Evolutionary conservation across 371 early-diverging fungal species (phyloP), one percentile per base, ranked within the genome.

Genomic region (Mucor saturninus): DNA sequence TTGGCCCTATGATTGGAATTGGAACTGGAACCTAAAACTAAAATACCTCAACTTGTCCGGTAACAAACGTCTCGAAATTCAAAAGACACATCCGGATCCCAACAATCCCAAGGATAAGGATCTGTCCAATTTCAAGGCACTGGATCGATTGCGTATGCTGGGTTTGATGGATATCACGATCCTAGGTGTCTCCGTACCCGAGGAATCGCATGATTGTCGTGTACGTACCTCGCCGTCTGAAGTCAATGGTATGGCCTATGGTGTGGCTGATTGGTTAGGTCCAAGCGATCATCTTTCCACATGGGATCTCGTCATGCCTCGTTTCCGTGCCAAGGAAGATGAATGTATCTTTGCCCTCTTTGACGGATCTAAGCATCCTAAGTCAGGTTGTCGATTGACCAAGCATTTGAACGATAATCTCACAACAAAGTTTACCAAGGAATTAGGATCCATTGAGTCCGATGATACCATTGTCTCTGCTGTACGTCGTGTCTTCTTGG

Each of bases 1-100:
- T 68, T 95, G 95, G 95, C 94, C 93, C 1, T 95, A 94, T 68
- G 96, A 95, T 64, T 96, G 96, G 96, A 95, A 96, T 69, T 95
- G 95, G 88, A 95, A 94, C 70, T 95, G 93, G 94, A 96, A 96
- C 70, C 67, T 90, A 54, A 90, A 90, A 5, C 83, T 97, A 32
- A 88, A 88, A 64, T 95, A 93, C 58, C 83, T 97, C n/a, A 95
- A 97, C 71, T 74, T 97, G 52, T 95, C 95, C 0, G 93, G 95
- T 48, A 97, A 96, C 73, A 91, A 90, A 66, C 83, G 94, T 43
- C 73, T 96, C n/a, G 94, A 96, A 69, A 94, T 96, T 71, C 69
- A 79, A 58, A 85, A 84, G 56, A 86, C 48, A 4, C 85, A 78
- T 38, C 73, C 73, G 2, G 75, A 72, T 5, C 48, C 45, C 3